A percentile compares a stretch with the other conserved stretches of the same genome.
phyloP scores from a whole-genome alignment of 495 filamentous ascomycete genomes.

The Oidiodendron maius region DNA sequence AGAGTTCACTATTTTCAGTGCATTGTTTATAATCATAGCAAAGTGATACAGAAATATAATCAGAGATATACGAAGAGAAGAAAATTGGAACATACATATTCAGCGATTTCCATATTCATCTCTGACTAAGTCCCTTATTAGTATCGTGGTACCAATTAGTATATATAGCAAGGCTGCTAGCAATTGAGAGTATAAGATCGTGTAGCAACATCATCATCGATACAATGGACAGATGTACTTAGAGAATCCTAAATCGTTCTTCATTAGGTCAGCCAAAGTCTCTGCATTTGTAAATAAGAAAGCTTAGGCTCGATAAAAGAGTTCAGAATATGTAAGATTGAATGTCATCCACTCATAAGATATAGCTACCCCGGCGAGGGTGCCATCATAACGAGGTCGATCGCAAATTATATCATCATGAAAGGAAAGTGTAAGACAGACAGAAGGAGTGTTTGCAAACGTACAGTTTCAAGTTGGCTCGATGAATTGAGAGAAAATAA shows the following conservation, averaged over 20 bases:
- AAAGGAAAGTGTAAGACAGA: conserved; percentile 19
- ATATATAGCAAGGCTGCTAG: too few species aligned
- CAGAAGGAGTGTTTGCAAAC: too few species aligned
- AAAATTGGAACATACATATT: background rate
- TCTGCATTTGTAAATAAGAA: conserved; percentile 3
- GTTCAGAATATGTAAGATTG: conserved; percentile 98
- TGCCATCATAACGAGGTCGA: conserved; percentile 75
- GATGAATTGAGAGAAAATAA: background rate
- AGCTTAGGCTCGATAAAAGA: conserved; percentile 9
- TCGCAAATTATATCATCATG: conserved; percentile 99
- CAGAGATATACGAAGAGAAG: conserved; percentile 1
- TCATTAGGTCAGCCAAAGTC: conserved; percentile 15
- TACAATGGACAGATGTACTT: too few species aligned
- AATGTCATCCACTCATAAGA: conserved; percentile 70
- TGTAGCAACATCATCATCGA: too few species aligned
- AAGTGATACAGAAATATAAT: conserved; percentile 18
- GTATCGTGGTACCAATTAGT: background rate
- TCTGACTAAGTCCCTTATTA: background rate
- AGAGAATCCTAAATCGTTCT: conserved; percentile 22
- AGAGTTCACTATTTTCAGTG: conserved; percentile 78
- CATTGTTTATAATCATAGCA: conserved; percentile 69
- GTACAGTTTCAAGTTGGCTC: background rate
- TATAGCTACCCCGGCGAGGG: conserved; percentile 83
- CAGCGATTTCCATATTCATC: background rate
- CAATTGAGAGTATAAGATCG: too few species aligned